Conservation (phyloP, 441 rosid species). For the Theobroma grandiflorum region DNA sequence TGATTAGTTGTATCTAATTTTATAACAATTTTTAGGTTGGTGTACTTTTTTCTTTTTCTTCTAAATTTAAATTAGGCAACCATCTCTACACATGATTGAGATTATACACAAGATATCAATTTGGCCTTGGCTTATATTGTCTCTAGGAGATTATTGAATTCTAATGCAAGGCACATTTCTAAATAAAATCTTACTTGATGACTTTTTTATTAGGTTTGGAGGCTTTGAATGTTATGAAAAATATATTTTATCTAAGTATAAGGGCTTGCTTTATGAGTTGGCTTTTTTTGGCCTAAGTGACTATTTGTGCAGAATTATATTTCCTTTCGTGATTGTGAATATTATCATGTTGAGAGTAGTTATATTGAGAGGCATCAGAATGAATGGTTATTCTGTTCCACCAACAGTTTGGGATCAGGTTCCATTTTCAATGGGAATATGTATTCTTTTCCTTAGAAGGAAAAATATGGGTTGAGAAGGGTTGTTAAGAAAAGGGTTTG, state of each 20-base stretch:
- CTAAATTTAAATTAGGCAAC: neutral
- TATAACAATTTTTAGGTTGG: neutral
- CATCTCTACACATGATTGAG: neutral
- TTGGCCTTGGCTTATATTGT: neutral
- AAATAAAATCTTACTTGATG: neutral
- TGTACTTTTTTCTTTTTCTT: neutral
- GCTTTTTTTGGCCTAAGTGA: too few species aligned
- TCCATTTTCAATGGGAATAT: neutral
- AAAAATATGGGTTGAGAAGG: neutral
- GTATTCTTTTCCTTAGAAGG: neutral
- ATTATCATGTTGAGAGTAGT: neutral
- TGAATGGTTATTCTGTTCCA: constrained; percentile 3
- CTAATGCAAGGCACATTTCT: neutral
- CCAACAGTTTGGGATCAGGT: neutral
- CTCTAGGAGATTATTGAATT: neutral
- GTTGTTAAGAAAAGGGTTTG: neutral
- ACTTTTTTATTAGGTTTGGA: neutral
- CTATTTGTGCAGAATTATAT: neutral
- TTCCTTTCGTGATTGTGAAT: neutral
- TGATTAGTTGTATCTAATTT: neutral
- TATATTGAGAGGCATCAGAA: neutral
- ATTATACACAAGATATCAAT: neutral
- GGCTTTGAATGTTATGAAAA: neutral
- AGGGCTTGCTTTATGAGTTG: constrained; percentile 10
- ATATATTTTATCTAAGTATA: neutral